phyloP scores from a whole-genome alignment of 2,329 filamentous ascomycete genomes.

The Tolypocladium ophioglossoides region DNA sequence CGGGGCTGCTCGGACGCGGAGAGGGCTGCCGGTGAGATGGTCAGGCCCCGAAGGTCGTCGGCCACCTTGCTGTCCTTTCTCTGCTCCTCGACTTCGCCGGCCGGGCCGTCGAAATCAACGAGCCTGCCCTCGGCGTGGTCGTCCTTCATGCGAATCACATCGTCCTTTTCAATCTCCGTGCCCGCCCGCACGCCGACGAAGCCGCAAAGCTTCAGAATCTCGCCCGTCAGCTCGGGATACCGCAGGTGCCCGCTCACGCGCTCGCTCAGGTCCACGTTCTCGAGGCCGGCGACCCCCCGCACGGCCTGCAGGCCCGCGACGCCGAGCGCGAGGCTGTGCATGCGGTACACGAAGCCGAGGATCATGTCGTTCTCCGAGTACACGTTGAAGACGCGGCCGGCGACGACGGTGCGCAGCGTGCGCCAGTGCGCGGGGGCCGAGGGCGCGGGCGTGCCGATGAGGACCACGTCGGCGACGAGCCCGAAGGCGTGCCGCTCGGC shows the following conservation, averaged over 20 bases:
- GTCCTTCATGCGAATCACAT: conserved; percentile 36
- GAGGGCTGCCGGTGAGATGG: conserved; percentile 15
- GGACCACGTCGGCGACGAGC: conserved; percentile 68
- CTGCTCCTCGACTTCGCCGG: neutral
- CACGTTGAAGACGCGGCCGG: conserved; percentile 76
- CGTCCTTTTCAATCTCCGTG: conserved; percentile 39
- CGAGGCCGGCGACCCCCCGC: conserved; percentile 53
- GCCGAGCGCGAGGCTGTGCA: conserved; percentile 71
- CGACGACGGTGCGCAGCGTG: conserved; percentile 64
- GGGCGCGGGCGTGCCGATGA: conserved; percentile 74
- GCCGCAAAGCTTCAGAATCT: conserved; percentile 42
- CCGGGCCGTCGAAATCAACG: conserved; percentile 16
- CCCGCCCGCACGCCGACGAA: conserved; percentile 36
- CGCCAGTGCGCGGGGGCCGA: conserved; percentile 65
- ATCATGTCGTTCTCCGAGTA: conserved; percentile 83
- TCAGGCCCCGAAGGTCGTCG: conserved; percentile 16
- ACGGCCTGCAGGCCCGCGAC: conserved; percentile 75
- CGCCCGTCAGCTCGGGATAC: conserved; percentile 37
- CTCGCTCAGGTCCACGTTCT: conserved; percentile 42
- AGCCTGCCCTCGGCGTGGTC: conserved; percentile 18
- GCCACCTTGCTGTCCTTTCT: conserved; percentile 5
- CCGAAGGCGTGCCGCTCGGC: conserved; percentile 75
- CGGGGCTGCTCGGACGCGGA: neutral
- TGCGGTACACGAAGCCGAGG: conserved; percentile 77
- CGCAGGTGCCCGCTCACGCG: conserved; percentile 43